Evolutionary conservation across 805 yeast species (phyloP), one percentile per base, ranked within the genome.

Genomic region (Starmerella tilneyi): DNA sequence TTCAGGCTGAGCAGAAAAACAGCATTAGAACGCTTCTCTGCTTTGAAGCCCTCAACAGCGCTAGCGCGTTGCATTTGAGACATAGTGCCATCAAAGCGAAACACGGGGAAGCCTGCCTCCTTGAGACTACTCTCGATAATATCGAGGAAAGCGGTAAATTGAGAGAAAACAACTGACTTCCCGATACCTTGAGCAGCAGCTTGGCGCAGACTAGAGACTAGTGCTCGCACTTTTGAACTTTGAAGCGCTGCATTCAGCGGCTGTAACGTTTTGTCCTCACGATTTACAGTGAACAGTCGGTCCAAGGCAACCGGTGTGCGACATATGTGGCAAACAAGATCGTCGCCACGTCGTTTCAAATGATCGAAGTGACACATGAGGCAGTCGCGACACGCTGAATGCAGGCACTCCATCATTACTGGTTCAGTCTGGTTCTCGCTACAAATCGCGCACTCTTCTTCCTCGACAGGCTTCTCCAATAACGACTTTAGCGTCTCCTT

Each of bases 101-200:
- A 71, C 3, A 79, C 73, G 0, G 63, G 61, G 47, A 82, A 72
- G 1, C 76, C 78, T 6, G 66, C 63, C 3, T 61, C 62, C 4
- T 64, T 63, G 3, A 88, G 61, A 51, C 80, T 92, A 16, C 58
- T 60, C 54, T 81, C 81, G 43, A 88, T 74, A 9, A 84, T 65
- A 59, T 85, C 95, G 48, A 88, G 61, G 56, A 77, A 89, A 0
- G 84, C 72, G 0, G 95, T 82, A 56, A 88, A 88, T 55, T 89
- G 96, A 2, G 96, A 85, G 58, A 89, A 89, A 0, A 89, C 88
- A 41, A 89, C 86, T 3, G 82, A 76, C 56, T 82, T 85, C 13
- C 76, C 77, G 0, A 80, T 75, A 8, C 74, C 68, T 13, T 74
- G 63, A 22, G 63, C 64, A 15, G 85, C 61, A 56, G 81, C 85